Base-by-base conservation (phyloP, 2,329 filamentous ascomycete genomes). In the Tolypocladium tropicale region DNA sequence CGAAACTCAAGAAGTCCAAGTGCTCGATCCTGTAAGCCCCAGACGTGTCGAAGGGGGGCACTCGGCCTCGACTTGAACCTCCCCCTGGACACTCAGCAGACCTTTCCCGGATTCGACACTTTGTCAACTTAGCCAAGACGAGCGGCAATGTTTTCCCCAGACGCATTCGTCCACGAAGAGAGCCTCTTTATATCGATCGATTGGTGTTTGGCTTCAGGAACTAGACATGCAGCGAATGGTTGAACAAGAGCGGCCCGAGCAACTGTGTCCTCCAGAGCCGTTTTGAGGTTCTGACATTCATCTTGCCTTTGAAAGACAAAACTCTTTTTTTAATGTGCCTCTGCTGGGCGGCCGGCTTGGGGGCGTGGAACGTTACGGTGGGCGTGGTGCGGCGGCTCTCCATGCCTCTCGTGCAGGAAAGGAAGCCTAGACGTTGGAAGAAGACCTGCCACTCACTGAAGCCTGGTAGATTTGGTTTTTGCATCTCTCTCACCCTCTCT, bases 21-120 rank as follows among this genome's bases (percentile, higher is more conserved):
- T 89, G 86, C 76, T 80, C 79, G 51, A 84, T 90, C 67, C 78
- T 90, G 71, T 90, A 81, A 72, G 70, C 61, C 55, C 23, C 1
- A 18, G 28, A 32, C 32, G 39, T 18, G 6, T 9, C 21, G 11
- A 10, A 18, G 16, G 3, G 21, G n/a, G 32, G 16, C n/a, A 21
- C 53, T 30, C 53, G 53, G 21, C 41, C n/a, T 46, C 12, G 32
- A 25, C 3, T 33, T 33, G 41, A 33, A 33, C 9, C n/a, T n/a
- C n/a, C 39, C 39, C 30, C 30, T 28, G 7, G 46, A 50, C 28
- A 32, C 21, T 28, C 46, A 33, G 18, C 46, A 50, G 28, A 33
- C 18, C 46, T 49, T n/a, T 30, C 3, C 28, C 11, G 28, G 18
- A 32, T 50, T 28, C 46, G 46, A 33, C 9, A 2, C 28, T 50